These are phyloP conservation scores for Cercospora berteroae DNA, from an alignment of 2,329 filamentous ascomycete species.

Conservation along the genomic window DNA sequence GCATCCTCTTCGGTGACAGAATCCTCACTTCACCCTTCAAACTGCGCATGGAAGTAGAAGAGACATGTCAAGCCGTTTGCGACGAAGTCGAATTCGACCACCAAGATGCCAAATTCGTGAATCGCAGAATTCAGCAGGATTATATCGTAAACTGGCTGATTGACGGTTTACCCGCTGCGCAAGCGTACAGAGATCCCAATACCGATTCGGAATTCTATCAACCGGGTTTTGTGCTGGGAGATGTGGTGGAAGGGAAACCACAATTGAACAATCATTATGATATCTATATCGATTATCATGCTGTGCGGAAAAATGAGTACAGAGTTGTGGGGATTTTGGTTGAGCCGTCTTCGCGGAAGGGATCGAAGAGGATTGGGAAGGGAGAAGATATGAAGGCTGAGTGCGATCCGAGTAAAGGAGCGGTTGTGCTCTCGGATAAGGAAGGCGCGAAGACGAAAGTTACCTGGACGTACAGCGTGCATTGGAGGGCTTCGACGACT, in stretches of 20 bases:
- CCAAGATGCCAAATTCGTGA: constrained; percentile 73
- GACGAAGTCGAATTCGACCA: constrained; percentile 63
- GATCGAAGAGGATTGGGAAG: constrained; percentile 53
- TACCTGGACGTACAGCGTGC: constrained; percentile 87
- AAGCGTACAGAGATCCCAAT: constrained; percentile 72
- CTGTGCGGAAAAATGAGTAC: constrained; percentile 68
- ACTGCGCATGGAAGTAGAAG: constrained; percentile 79
- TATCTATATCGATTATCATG: constrained; percentile 88
- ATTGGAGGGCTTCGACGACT: constrained; percentile 79
- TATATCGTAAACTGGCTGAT: constrained; percentile 96
- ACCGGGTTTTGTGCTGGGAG: constrained; percentile 77
- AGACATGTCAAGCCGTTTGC: constrained; percentile 83
- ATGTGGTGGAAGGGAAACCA: constrained; percentile 55
- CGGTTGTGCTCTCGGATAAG: constrained; percentile 64
- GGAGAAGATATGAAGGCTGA: constrained; percentile 51
- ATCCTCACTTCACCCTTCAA: constrained; percentile 97
- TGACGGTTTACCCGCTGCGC: constrained; percentile 87
- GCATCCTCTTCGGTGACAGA: constrained; percentile 94
- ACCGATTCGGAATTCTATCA: constrained; percentile 81
- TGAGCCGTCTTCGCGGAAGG: constrained; percentile 70
- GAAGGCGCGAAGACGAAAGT: constrained; percentile 59
- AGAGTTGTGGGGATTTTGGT: constrained; percentile 92
- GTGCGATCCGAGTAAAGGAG: constrained; percentile 59
- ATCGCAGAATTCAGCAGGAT: constrained; percentile 74
- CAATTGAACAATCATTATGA: constrained; percentile 93